These are phyloP conservation scores for Calonectria crousiana DNA, from an alignment of 2,329 filamentous ascomycete species.

Conservation along the genomic window DNA sequence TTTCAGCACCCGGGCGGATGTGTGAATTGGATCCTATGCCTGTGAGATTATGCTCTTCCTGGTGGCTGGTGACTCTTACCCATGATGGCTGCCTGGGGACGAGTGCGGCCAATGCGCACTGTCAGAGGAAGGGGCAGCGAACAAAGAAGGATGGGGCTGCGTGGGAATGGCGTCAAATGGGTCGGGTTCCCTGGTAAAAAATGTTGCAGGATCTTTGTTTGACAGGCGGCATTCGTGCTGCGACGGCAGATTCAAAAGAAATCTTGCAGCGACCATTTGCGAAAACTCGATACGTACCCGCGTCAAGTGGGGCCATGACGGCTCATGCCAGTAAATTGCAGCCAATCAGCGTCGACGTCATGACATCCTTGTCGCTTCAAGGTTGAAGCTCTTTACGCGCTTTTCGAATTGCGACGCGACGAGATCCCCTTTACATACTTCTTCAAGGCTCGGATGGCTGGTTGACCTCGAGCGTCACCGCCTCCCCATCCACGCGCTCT, in stretches of 20 bases:
- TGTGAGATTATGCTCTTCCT: constrained; percentile 32
- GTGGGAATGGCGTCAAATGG: background rate
- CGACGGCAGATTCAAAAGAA: constrained; percentile 24
- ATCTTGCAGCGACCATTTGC: constrained; percentile 19
- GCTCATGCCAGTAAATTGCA: background rate
- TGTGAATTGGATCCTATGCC: constrained; percentile 30
- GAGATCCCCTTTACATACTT: constrained; percentile 1
- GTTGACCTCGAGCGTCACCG: constrained; percentile 8
- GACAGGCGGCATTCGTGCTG: constrained; percentile 18
- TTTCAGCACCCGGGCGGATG: constrained; percentile 19
- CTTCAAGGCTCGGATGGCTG: constrained; percentile 4
- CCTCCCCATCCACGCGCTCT: background rate
- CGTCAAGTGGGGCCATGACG: background rate
- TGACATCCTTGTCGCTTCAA: background rate
- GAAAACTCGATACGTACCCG: constrained; percentile 33
- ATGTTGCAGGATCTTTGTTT: background rate
- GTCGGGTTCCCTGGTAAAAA: background rate
- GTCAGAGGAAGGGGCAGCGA: constrained; percentile 14
- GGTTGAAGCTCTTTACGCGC: constrained; percentile 29
- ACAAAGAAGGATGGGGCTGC: background rate
- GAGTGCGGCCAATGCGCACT: constrained; percentile 29
- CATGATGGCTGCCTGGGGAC: constrained; percentile 30
- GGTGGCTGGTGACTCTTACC: constrained; percentile 31
- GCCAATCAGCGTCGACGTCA: constrained; percentile 13
- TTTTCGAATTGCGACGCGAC: constrained; percentile 27